Conservation (phyloP, 371 early-diverging fungal species). For the Mucor mucedo region DNA sequence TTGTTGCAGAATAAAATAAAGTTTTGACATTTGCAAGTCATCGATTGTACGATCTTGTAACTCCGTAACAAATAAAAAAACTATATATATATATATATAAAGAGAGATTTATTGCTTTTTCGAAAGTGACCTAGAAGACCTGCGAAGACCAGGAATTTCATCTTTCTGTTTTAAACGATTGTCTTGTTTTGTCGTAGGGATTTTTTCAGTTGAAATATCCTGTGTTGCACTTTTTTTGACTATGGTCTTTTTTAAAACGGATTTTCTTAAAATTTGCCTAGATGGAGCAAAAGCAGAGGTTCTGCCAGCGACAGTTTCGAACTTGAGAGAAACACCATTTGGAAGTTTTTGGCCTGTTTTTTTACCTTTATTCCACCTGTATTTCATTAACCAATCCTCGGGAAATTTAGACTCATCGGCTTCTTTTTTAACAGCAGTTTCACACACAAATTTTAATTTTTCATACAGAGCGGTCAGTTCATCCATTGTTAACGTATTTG, state of each 20-base stretch:
- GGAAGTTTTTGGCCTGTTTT: slow-evolving; percentile 42
- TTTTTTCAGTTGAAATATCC: not conserved
- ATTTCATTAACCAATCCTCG: slow-evolving; percentile 65
- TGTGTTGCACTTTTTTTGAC: not conserved
- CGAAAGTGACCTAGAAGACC: not conserved
- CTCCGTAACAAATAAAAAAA: no score
- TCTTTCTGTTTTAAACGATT: not conserved
- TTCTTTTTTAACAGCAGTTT: slow-evolving; percentile 54
- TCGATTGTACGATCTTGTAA: no score
- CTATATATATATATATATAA: no score
- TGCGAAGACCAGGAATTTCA: not conserved
- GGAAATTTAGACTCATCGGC: slow-evolving; percentile 67
- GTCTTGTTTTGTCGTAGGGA: not conserved
- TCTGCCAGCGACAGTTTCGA: slow-evolving; percentile 39
- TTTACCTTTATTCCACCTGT: slow-evolving; percentile 63
- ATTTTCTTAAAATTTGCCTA: slow-evolving; percentile 16
- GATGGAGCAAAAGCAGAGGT: slow-evolving; percentile 31
- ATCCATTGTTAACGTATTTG: slow-evolving; percentile 49
- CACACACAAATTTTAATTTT: slow-evolving; percentile 48
- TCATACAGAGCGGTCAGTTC: slow-evolving; percentile 46
- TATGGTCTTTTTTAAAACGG: not conserved
- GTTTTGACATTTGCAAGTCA: not conserved
- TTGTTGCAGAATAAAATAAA: not conserved
- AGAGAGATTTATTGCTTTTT: no score
- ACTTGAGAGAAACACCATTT: slow-evolving; percentile 42